Evolutionary conservation across 2,329 filamentous ascomycete genomes (phyloP).

Genomic region (Aplosporella prunicola): DNA sequence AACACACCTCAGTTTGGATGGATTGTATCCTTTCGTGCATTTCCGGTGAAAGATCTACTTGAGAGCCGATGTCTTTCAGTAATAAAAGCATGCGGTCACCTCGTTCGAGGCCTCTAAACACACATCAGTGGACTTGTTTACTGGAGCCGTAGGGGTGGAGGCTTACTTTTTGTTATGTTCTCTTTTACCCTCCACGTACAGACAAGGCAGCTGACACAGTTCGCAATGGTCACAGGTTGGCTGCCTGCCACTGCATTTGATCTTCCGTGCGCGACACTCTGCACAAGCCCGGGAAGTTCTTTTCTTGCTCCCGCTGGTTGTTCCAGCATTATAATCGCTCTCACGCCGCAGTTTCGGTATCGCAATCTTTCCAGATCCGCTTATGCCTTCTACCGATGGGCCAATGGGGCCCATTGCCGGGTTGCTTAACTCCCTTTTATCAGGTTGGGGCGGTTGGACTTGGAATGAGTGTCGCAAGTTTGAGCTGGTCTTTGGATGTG

Average conservation of each 20-base stretch:
- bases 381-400: no score
- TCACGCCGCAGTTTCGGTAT: no score
- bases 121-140: constrained; percentile 11
- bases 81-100: constrained; percentile 22
- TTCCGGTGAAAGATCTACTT: constrained; percentile 13
- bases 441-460: no score
- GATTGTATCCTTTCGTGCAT: constrained; percentile 1
- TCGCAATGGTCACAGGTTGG: constrained; percentile 26
- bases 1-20: constrained; percentile 5
- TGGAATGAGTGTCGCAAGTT: no score
- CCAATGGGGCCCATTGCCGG: no score
- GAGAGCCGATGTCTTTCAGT: constrained; percentile 16
- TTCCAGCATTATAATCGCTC: no score
- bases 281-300: constrained; percentile 24
- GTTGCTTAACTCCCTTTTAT: no score
- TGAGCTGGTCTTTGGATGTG: no score
- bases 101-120: constrained; percentile 16
- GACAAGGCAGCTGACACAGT: constrained; percentile 20
- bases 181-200: constrained; percentile 26
- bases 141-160: background rate
- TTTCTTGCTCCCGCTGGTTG: constrained; percentile 12
- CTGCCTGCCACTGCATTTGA: constrained; percentile 28
- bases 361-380: no score
- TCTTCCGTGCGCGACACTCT: constrained; percentile 27
- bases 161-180: constrained; percentile 27